A percentile compares a stretch with the other conserved stretches of the same genome.
Evolutionary conservation across 2,329 filamentous ascomycete species (phyloP).

Genomic region (Dactylellina sp.): DNA sequence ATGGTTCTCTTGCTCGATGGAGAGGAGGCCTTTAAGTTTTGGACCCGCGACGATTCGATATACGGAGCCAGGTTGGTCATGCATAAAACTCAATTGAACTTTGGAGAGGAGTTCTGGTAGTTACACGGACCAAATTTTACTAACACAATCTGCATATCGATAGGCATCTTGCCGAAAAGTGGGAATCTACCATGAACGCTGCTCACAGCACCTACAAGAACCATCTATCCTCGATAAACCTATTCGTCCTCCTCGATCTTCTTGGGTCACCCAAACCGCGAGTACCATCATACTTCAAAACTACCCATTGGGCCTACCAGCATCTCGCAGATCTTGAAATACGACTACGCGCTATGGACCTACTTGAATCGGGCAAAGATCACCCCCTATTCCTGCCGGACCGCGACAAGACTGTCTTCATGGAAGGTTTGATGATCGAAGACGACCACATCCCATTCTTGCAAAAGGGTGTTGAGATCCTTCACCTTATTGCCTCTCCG

Average conservation of each 20-base stretch:
- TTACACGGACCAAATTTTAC: too few species aligned
- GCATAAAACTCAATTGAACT: neutral
- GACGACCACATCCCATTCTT: constrained; percentile 97
- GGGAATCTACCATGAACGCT: constrained; percentile 78
- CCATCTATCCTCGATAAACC: constrained; percentile 80
- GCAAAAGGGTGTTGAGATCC: constrained; percentile 81
- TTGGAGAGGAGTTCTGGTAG: neutral
- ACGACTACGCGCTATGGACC: constrained; percentile 75
- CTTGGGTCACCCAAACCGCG: constrained; percentile 76
- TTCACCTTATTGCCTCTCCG: constrained; percentile 87
- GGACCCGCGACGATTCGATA: constrained; percentile 84
- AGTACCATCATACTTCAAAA: constrained; percentile 87
- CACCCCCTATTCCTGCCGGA: constrained; percentile 75
- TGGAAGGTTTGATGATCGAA: constrained; percentile 69
- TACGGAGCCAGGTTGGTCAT: constrained; percentile 80
- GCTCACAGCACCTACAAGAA: constrained; percentile 80
- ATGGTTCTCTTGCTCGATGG: constrained; percentile 93
- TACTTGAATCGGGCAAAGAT: constrained; percentile 68
- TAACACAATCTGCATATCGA: too few species aligned
- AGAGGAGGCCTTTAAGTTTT: constrained; percentile 87
- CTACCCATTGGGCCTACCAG: constrained; percentile 93
- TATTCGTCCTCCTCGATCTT: constrained; percentile 92
- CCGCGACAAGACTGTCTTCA: constrained; percentile 69
- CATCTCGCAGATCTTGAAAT: constrained; percentile 79
- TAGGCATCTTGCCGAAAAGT: constrained; percentile 79